A percentile compares a stretch with the other conserved stretches of the same genome.
These are phyloP conservation scores for Xylariaceae sp. DNA, from an alignment of 2,329 filamentous ascomycete species.

Conservation along the genomic window DNA sequence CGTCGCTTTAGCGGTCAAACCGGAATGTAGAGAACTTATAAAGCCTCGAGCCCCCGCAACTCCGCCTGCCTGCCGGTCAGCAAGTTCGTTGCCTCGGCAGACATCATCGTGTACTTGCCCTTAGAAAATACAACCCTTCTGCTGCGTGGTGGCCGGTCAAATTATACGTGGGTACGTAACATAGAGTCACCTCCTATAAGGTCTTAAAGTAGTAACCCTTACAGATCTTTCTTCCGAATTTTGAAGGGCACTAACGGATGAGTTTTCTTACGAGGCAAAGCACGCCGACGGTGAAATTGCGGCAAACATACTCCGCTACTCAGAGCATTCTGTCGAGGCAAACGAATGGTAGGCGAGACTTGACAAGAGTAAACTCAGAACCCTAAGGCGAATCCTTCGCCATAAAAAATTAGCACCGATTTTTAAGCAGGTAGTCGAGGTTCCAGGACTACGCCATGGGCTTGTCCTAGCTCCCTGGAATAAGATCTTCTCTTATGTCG, in stretches of 20 bases:
- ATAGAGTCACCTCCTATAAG: not conserved
- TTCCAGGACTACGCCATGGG: conserved; percentile 1
- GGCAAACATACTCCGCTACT: conserved; percentile 3
- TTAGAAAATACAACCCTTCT: not conserved
- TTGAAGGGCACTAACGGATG: no score
- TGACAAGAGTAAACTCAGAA: conserved; percentile 5
- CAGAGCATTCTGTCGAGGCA: not conserved
- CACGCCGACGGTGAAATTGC: conserved; percentile 2
- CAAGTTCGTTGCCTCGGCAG: not conserved
- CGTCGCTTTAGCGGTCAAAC: not conserved
- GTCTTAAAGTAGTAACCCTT: no score
- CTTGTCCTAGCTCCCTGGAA: conserved; percentile 4
- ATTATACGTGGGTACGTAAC: conserved; percentile 5
- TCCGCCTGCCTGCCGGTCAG: not conserved
- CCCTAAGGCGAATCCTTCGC: not conserved
- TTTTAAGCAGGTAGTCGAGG: not conserved
- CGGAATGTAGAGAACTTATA: not conserved
- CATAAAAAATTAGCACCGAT: not conserved
- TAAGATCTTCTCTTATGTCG: conserved; percentile 3
- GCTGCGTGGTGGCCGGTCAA: conserved; percentile 4
- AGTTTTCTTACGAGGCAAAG: not conserved
- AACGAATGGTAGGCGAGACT: conserved; percentile 3
- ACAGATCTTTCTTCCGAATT: no score
- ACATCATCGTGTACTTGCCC: not conserved
- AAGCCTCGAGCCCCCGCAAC: not conserved